Evolutionary conservation across 2,329 filamentous ascomycete genomes (phyloP).

Genomic region (Fusarium siculi): DNA sequence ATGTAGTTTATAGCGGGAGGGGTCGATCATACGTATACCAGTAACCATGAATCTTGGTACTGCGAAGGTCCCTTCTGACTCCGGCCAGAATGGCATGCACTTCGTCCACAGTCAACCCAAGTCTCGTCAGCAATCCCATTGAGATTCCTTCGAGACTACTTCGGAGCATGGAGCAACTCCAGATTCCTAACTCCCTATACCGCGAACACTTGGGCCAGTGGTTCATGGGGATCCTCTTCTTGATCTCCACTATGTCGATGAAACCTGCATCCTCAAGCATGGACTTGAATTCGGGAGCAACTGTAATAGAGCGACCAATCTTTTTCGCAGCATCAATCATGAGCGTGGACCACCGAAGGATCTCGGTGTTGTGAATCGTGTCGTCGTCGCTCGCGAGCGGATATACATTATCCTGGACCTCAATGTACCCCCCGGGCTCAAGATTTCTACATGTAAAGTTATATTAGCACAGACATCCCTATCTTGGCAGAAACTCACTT

Average conservation of each 20-base stretch:
- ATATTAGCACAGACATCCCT: background rate
- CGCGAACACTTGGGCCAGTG: fast-evolving
- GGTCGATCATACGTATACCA: background rate
- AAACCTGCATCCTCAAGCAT: background rate
- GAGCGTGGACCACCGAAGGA: background rate
- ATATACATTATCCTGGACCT: background rate
- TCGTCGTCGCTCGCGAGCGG: background rate
- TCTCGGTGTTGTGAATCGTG: background rate
- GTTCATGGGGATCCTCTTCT: background rate
- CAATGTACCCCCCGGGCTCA: background rate
- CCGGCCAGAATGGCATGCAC: background rate
- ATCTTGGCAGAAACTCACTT: background rate
- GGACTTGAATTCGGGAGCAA: background rate
- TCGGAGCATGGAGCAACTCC: background rate
- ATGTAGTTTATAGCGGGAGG: background rate
- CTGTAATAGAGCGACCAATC: background rate
- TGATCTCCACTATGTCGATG: background rate
- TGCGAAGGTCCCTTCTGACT: fast-evolving
- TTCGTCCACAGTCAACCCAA: background rate
- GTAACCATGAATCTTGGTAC: background rate
- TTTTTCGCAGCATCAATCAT: fast-evolving
- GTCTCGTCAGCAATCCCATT: background rate
- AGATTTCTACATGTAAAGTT: background rate
- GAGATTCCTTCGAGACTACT: background rate
- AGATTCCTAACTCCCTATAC: background rate